Conservation (phyloP, 2,329 filamentous ascomycete species). For the Hymenoscyphus occultus region DNA sequence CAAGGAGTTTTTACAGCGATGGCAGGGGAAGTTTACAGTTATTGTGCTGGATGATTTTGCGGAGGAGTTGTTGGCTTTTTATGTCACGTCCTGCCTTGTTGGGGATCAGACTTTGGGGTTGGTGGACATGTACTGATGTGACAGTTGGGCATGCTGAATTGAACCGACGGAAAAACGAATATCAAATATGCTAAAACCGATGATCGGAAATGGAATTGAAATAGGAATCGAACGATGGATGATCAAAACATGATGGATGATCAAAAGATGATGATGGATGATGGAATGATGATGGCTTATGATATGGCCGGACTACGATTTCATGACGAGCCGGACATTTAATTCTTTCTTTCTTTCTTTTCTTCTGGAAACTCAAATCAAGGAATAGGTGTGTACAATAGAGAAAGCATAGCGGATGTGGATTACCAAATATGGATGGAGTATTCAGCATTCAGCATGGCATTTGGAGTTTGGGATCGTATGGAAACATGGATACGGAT, state of each 20-base stretch:
- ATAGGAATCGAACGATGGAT: neutral
- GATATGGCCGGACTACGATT: neutral
- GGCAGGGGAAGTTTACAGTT: conserved; percentile 57
- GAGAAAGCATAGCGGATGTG: no score
- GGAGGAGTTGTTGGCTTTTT: conserved; percentile 55
- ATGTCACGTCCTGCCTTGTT: neutral
- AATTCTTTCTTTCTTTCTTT: no score
- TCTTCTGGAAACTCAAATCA: no score
- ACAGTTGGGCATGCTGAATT: no score
- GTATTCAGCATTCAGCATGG: no score
- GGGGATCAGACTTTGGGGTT: neutral
- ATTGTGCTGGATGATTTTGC: conserved; percentile 63
- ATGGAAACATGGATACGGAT: no score
- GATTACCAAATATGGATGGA: no score
- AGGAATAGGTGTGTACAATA: no score
- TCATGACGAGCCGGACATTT: neutral
- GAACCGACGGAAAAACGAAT: neutral
- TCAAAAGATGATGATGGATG: neutral
- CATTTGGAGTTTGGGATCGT: no score
- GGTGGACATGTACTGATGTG: neutral
- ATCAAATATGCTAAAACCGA: neutral
- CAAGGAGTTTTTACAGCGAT: conserved; percentile 52
- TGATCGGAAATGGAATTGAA: neutral
- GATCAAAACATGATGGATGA: neutral
- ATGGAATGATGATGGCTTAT: neutral